Base-by-base conservation (phyloP, 805 yeast genomes). In the Yarrowia porcina region DNA sequence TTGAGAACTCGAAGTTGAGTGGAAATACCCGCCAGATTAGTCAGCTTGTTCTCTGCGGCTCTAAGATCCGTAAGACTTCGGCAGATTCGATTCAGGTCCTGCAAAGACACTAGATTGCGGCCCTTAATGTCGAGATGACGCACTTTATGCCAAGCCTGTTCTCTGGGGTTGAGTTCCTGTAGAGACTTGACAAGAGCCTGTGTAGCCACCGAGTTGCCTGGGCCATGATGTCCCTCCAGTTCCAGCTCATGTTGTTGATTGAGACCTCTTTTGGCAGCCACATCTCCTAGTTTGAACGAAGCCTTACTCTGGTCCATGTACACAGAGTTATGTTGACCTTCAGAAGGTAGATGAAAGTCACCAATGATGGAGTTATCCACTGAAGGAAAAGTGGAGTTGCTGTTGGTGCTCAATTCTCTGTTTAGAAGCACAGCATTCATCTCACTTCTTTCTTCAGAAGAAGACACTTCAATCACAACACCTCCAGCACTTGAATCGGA, bases 1-100 rank as follows among this genome's bases (percentile, higher is more conserved):
- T 77, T 71, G 42, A 82, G 69, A 17, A 71, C 69, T 63, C 79
- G 69, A 1, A 79, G 64, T 4, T 73, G 65, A 21, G 65, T 64
- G 0, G 85, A 84, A 13, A 79, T 66, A 0, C 85, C 85, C n/a
- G 77, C 77, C 18, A 82, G 67, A 65, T 71, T 79, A 32, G 72
- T 73, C 21, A 82, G 67, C 15, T 70, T 66, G 70, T 82, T 82
- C 9, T 70, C 62, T 1, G 81, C 74, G 8, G 80, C 71, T 63
- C 80, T 72, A 3, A 80, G 68, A n/a, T 68, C 71, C 20, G 66
- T 66, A 25, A 82, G 68, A 13, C 71, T 71, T 0, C 84, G 84
- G 59, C 81, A 72, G 59, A 79, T 74, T 27, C 72, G 71, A 25
- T 75, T 72, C 35, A 82, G 73, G 52, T 75, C 76, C 36, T 76